Conservation (phyloP, 306 rosid genomes). For the Ammopiptanthus mongolicus region DNA sequence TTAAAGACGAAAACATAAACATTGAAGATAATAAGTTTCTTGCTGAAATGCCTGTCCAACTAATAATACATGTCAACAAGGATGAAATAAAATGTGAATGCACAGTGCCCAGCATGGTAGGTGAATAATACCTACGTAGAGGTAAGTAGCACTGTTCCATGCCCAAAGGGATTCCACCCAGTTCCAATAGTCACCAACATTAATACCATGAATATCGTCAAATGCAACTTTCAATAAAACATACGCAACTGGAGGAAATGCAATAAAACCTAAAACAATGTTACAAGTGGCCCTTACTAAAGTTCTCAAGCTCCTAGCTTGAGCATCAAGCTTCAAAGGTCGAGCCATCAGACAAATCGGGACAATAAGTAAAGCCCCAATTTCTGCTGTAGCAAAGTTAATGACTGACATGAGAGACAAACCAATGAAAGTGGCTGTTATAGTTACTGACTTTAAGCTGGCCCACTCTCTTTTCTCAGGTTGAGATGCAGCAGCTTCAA, state of each 20-base stretch:
- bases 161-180: conserved; percentile 95
- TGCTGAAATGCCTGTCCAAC: conserved; percentile 24
- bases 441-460: conserved; percentile 78
- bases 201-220: conserved; percentile 36
- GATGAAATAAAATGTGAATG: conserved; percentile 60
- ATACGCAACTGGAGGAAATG: conserved; percentile 67
- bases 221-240: conserved; percentile 47
- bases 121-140: conserved; percentile 71
- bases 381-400: conserved; percentile 89
- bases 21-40: conserved; percentile 14
- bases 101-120: conserved; percentile 93
- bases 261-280: conserved; percentile 57
- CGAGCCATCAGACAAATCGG: conserved; percentile 79
- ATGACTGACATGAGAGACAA: conserved; percentile 87
- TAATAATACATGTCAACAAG: conserved; percentile 46
- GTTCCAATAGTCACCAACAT: conserved; percentile 68
- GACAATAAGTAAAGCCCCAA: conserved; percentile 74
- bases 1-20: neutral
- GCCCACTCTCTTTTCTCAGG: conserved; percentile 56
- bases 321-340: conserved; percentile 66
- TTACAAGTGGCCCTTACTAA: conserved; percentile 51
- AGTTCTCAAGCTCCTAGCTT: conserved; percentile 40
- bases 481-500: conserved; percentile 32
- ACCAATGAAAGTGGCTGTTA: conserved; percentile 69
- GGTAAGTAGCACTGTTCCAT: conserved; percentile 95